Base-by-base conservation (phyloP, 768 basidiomycete species). In the Suillus weaverae region DNA sequence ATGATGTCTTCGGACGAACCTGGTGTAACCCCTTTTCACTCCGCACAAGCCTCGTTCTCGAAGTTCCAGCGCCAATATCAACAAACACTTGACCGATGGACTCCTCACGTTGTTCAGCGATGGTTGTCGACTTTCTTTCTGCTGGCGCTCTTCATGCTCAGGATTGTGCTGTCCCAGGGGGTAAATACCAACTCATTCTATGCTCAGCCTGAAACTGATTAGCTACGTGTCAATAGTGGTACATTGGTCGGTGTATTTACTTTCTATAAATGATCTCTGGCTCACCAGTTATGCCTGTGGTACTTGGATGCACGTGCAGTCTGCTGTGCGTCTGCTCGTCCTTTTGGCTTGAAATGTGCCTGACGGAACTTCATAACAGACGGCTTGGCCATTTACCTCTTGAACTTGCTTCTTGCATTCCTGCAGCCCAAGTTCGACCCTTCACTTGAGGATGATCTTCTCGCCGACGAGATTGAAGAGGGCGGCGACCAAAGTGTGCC, bases 361-460 rank as follows among this genome's bases (percentile, higher is more conserved):
- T 69, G 35, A 69, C 53, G 0, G 50, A 60, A 9, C 69, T 68
- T 61, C 26, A 59, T 16, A 35, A 20, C 66, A 92, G 91, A 97
- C 74, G 96, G 92, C 20, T 89, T 92, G 69, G 95, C 94, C 36
- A 98, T 97, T 70, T 98, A 98, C 79, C 87, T 97, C 67, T 85
- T 98, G 65, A 97, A 99, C 80, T 87, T 99, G 61, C 88, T 99
- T 62, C 85, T 99, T 69, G 97, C 97, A 2, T 99, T 99, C 83
- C 83, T 99, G 20, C 96, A 98, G 81, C 97, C 97, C 39, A 93
- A 91, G 76, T 99, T 99, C 76, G 97, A 99, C 78, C 97, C 97
- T 0, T 97, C 96, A 2, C 81, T 98, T 38, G 91, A 95, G 68
- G 94, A 94, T 54, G 97, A 99, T 75, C 81, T 98, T 14, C 83